These are phyloP conservation scores for Aspergillus costaricaensis DNA, from an alignment of 2,329 filamentous ascomycete genomes.

Conservation along the genomic window DNA sequence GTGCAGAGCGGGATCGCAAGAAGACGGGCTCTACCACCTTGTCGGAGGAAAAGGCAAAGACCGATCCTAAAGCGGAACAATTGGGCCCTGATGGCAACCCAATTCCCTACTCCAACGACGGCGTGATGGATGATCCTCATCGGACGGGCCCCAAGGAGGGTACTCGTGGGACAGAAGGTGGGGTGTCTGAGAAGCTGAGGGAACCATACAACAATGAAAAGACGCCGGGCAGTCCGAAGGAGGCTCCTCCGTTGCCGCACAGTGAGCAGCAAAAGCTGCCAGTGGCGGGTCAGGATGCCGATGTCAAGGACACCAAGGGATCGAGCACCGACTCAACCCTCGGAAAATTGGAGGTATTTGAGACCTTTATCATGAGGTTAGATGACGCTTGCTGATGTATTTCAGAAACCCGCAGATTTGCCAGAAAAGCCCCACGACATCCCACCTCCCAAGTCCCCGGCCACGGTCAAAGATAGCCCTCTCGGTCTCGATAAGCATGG, in stretches of 20 bases:
- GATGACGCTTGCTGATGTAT: neutral
- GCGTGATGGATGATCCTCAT: conserved; percentile 90
- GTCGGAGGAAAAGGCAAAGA: conserved; percentile 32
- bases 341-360: conserved; percentile 57
- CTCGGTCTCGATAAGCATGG: conserved; percentile 34
- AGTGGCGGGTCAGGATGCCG: conserved; percentile 35
- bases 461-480: conserved; percentile 43
- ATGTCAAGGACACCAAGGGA: conserved; percentile 42
- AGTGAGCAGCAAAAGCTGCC: conserved; percentile 72
- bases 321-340: conserved; percentile 48
- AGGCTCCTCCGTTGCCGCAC: conserved; percentile 77
- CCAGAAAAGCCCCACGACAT: conserved; percentile 76
- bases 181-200: conserved; percentile 84
- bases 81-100: conserved; percentile 44
- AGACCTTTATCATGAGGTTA: neutral
- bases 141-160: conserved; percentile 76
- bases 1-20: conserved; percentile 50
- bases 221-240: conserved; percentile 80
- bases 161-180: conserved; percentile 84
- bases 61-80: conserved; percentile 32
- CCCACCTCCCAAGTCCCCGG: conserved; percentile 63
- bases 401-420: conserved; percentile 76
- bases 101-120: conserved; percentile 64
- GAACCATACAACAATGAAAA: conserved; percentile 71
- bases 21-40: conserved; percentile 38